Percentiles rank a stretch among this genome's conserved stretches.
Evolutionary conservation across 352 stramenopile genomes (phyloP).

Genomic region (Phytopythium boreale): DNA sequence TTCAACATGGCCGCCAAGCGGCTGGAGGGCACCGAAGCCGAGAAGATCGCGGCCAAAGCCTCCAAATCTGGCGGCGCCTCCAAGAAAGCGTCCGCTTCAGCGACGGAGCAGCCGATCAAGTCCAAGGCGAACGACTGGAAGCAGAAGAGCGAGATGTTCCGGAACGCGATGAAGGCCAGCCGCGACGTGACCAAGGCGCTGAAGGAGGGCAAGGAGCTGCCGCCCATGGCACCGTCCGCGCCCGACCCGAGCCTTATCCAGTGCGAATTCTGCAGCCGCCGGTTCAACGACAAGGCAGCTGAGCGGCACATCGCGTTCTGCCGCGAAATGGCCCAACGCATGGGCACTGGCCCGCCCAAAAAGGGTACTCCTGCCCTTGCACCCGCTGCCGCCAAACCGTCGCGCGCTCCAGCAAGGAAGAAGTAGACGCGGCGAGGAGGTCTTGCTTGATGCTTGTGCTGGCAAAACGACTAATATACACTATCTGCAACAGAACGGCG

Average conservation of each 20-base stretch:
- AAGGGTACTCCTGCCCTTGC: conserved; percentile 23
- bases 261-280: conserved; percentile 89
- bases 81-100: conserved; percentile 18
- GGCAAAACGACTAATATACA: background rate
- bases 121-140: conserved; percentile 80
- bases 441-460: background rate
- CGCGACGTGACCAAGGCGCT: conserved; percentile 59
- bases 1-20: conserved; percentile 85
- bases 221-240: conserved; percentile 53
- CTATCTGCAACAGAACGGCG: background rate
- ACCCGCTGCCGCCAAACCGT: conserved; percentile 17
- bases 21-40: conserved; percentile 65
- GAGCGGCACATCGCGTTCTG: conserved; percentile 92
- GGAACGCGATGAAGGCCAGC: conserved; percentile 85
- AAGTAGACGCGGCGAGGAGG: conserved; percentile 20
- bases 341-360: conserved; percentile 32
- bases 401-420: conserved; percentile 34
- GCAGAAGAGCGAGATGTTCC: conserved; percentile 81
- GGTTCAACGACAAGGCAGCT: conserved; percentile 91
- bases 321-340: conserved; percentile 77
- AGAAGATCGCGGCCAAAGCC: conserved; percentile 57
- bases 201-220: conserved; percentile 64
- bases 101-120: conserved; percentile 53
- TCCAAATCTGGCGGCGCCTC: conserved; percentile 17
- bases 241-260: conserved; percentile 85